Base-by-base conservation (phyloP, 2,329 filamentous ascomycete genomes). In the Aureobasidium subglaciale region DNA sequence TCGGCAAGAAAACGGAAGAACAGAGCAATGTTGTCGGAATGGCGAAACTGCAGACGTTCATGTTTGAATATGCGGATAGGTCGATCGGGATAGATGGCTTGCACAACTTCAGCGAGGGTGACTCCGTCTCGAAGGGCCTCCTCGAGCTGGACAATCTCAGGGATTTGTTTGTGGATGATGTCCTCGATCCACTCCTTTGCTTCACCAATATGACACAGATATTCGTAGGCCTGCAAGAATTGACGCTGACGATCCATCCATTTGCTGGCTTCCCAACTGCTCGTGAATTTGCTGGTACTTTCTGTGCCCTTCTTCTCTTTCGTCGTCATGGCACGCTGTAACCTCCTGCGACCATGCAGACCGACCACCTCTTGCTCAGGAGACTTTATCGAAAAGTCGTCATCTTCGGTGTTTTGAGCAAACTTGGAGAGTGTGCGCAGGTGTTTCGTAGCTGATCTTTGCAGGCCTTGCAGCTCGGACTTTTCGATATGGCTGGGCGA, bases 201-300 rank as follows among this genome's bases (percentile, higher is more conserved):
- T 75, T 99, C 93, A 69, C 93, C 93, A 62, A 99, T 97, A 67
- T 99, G 93, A 68, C 93, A 99, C 34, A 99, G 85, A 68, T 99
- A 99, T 70, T 99, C 93, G 68, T 99, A 99, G 6, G 93, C 93
- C 70, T 95, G 89, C 53, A 99, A 74, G 65, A 96, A 97, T 69
- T 97, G 92, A 24, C 93, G 83, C 68, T 99, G 92, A 68, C 95
- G 93, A 70, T 99, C 93, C 92, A 99, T 99, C 93, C 93, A 99
- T 68, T 92, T 95, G 48, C 88, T 83, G 18, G 85, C 85, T 60
- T 88, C 83, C 86, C 90, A 93, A 63, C 62, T 53, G 62, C 69
- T 59, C 64, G 66, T 20, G 64, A 69, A 24, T 62, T 62, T 56
- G 69, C 70, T 37, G 64, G 46, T 65, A 59, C 34, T 59, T 27